phyloP scores from a whole-genome alignment of 768 basidiomycete genomes.

The Termitomyces sp. region DNA sequence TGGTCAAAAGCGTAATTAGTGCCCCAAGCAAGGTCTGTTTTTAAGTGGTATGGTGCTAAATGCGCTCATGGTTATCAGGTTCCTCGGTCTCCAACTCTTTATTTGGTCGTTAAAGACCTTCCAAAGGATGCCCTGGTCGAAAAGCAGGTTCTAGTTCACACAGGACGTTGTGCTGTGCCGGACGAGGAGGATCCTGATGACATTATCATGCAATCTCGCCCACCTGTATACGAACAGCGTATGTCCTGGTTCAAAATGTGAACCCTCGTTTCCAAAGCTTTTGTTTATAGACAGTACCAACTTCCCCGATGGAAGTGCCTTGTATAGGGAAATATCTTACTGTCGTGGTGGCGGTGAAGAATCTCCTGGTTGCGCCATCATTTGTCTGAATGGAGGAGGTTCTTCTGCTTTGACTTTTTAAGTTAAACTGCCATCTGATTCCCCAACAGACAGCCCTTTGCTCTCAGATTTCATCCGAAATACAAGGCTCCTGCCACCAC shows the following conservation, averaged over 20 bases:
- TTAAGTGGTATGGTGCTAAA: not conserved
- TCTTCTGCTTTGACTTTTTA: not conserved
- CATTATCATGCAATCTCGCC: constrained; percentile 19
- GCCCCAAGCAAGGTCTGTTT: constrained; percentile 15
- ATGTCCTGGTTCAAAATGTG: not conserved
- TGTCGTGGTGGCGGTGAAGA: constrained; percentile 29
- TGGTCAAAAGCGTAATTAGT: constrained; percentile 35
- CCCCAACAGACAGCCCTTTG: constrained; percentile 5
- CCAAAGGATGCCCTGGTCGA: constrained; percentile 73
- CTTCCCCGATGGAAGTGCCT: constrained; percentile 3
- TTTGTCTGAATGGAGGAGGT: constrained; percentile 39
- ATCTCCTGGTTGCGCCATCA: constrained; percentile 32
- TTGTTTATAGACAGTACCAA: not conserved
- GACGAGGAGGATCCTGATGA: constrained; percentile 48
- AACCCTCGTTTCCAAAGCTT: not conserved
- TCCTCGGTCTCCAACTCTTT: constrained; percentile 39
- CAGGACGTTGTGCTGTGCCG: constrained; percentile 44
- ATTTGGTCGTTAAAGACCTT: constrained; percentile 55
- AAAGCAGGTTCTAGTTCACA: constrained; percentile 72
- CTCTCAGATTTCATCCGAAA: constrained; percentile 2
- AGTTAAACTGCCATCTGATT: not conserved
- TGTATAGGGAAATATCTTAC: constrained; percentile 46
- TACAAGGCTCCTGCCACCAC: not conserved
- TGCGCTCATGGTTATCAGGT: constrained; percentile 4
- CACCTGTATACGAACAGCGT: constrained; percentile 41